Conservation (phyloP, 441 rosid genomes). For the Rhodomyrtus psidioides region DNA sequence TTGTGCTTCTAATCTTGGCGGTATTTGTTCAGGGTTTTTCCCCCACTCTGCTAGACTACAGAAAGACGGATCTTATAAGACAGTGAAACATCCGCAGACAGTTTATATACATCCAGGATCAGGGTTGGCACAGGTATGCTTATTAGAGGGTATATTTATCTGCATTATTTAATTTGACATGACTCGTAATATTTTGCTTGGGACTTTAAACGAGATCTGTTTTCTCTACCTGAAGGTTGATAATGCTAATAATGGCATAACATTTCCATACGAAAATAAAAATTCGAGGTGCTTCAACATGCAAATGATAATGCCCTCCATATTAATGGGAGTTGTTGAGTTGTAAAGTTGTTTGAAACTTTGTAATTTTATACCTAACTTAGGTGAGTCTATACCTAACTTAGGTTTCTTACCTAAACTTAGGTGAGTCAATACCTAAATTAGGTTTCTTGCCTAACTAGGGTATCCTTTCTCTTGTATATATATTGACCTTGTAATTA, state of each 20-base stretch:
- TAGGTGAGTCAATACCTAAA: too few relatives aligned
- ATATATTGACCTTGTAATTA: too few relatives aligned
- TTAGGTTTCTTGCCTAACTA: too few relatives aligned
- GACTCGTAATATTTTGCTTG: background rate
- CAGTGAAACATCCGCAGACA: constrained; percentile 90
- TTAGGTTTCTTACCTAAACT: too few relatives aligned
- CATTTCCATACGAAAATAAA: background rate
- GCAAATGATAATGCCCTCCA: too few relatives aligned
- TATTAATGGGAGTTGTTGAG: too few relatives aligned
- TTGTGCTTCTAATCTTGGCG: background rate
- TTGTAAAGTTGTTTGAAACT: too few relatives aligned
- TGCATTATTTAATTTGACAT: background rate
- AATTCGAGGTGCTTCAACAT: background rate
- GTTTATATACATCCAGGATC: constrained; percentile 94
- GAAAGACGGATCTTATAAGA: constrained; percentile 44
- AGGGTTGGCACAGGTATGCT: constrained; percentile 77
- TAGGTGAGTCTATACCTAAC: too few relatives aligned
- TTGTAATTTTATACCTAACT: too few relatives aligned
- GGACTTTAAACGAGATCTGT: background rate
- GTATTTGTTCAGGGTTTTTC: constrained; percentile 48
- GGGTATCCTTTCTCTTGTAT: too few relatives aligned
- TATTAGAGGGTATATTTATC: background rate
- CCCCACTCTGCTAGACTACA: constrained; percentile 92
- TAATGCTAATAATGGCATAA: background rate
- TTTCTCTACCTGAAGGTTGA: background rate